A percentile compares a stretch with the other conserved stretches of the same genome.
Evolutionary conservation across 345 rosid genomes (phyloP).

Genomic region (Durio zibethinus): DNA sequence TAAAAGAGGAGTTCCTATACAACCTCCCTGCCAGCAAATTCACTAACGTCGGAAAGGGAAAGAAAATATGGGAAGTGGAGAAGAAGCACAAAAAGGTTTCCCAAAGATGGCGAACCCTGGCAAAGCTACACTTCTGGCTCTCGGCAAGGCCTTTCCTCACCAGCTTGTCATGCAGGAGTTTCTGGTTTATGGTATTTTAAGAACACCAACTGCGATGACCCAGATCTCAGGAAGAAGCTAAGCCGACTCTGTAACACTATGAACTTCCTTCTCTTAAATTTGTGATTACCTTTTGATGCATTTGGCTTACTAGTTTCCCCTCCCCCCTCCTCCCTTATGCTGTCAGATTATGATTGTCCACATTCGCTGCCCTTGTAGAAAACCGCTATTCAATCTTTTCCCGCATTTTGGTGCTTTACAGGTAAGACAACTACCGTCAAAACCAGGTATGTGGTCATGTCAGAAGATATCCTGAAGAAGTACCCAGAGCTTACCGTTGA

Average conservation of each 20-base stretch:
- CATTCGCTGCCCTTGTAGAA: too few relatives aligned
- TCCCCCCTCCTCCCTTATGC: background rate
- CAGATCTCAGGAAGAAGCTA: constrained; percentile 83
- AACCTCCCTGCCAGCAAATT: background rate
- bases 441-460: constrained; percentile 95
- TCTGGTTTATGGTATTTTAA: constrained; percentile 84
- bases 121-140: constrained; percentile 7
- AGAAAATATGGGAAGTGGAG: constrained; percentile 1
- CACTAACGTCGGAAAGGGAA: constrained; percentile 10
- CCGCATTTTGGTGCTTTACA: constrained; percentile 23
- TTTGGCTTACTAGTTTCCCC: constrained; percentile 26
- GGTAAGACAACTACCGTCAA: constrained; percentile 96
- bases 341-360: too few relatives aligned
- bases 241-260: constrained; percentile 65
- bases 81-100: background rate
- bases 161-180: constrained; percentile 97
- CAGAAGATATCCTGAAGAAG: constrained; percentile 77
- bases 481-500: constrained; percentile 83
- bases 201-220: constrained; percentile 89
- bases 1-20: constrained; percentile 15
- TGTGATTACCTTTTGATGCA: background rate
- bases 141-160: constrained; percentile 75
- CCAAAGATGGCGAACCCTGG: background rate
- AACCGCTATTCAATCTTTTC: background rate
- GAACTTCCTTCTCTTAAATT: constrained; percentile 14